Base-by-base conservation (phyloP, 129 eudicot species). In the Pittosporum tobira region DNA sequence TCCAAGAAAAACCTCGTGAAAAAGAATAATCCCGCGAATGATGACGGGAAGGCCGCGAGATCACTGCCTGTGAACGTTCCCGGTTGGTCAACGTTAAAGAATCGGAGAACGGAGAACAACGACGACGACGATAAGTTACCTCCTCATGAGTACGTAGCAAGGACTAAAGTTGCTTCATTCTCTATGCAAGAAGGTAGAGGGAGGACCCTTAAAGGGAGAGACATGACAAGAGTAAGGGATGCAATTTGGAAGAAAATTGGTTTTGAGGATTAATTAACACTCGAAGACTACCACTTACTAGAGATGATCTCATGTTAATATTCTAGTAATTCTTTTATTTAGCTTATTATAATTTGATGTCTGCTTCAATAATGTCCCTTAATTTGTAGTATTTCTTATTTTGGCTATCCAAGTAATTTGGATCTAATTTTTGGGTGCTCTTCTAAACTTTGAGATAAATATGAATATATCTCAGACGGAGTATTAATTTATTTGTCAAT, bases 191-290 rank as follows among this genome's bases (percentile, higher is more conserved):
- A 79, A 63, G 85, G 81, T 0, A 29, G 44, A 15, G 84, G 84
- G 50, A 66, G 84, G 74, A 79, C 84, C 16, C 69, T 79, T 1
- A 79, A 79, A 43, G 84, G 84, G 13, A 70, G 84, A 45, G 84
- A 79, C 26, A 45, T 79, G 68, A 74, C 80, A 28, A 43, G 69
- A 74, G 77, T 79, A 1, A 65, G 84, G 27, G 63, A 79, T 63
- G 84, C 84, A 4, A 71, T 79, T 29, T 79, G 85, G 85, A 73
- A 74, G 57, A 68, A 79, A 27, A 79, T 68, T 44, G 81, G 85
- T 14, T 79, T 79, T 57, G 75, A 66, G 34, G 85, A 79, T 73
- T 77, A 72, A 45, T 45, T n/a, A 45, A n/a, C n/a, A n/a, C n/a
- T n/a, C n/a, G n/a, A n/a, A n/a, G n/a, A n/a, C n/a, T n/a, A n/a